Percentiles rank a stretch among this genome's conserved stretches.
Evolutionary conservation across 202 grass and related monocot genomes (phyloP).

Genomic region (Carex arenaria): DNA sequence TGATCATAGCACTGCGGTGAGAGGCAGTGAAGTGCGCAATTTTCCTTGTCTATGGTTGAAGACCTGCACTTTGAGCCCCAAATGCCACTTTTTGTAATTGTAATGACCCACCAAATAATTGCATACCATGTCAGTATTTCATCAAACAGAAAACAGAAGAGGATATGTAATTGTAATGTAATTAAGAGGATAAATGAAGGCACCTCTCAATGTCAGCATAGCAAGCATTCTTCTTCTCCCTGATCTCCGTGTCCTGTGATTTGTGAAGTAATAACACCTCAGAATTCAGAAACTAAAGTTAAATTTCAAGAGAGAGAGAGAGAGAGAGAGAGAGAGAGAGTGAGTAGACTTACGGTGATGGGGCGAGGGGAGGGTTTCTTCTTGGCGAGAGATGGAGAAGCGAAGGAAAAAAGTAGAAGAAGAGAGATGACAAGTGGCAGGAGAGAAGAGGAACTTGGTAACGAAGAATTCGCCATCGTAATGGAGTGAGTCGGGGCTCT

Average conservation of each 20-base stretch:
- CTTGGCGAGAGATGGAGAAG: constrained; percentile 27
- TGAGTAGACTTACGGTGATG: constrained; percentile 51
- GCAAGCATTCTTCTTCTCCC: constrained; percentile 72
- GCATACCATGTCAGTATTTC: background rate
- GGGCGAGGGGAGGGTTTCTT: constrained; percentile 62
- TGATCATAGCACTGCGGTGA: constrained; percentile 70
- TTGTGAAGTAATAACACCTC: background rate
- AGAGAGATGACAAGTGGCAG: background rate
- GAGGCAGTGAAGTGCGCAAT: constrained; percentile 82
- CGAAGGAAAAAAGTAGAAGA: constrained; percentile 24
- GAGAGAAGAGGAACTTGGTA: background rate
- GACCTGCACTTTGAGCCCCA: constrained; percentile 76
- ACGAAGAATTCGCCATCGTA: background rate
- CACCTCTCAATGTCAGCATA: constrained; percentile 93
- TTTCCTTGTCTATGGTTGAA: constrained; percentile 82
- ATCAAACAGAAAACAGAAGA: constrained; percentile 11
- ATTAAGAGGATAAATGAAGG: background rate
- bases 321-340: background rate
- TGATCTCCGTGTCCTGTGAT: constrained; percentile 83
- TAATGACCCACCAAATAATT: background rate
- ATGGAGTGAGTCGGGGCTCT: background rate
- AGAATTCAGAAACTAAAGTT: background rate
- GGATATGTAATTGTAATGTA: background rate
- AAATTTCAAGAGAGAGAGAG: background rate
- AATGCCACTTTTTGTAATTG: constrained; percentile 44